Base-by-base conservation (phyloP, 805 yeast species). In the Wickerhamiella nectarea region DNA sequence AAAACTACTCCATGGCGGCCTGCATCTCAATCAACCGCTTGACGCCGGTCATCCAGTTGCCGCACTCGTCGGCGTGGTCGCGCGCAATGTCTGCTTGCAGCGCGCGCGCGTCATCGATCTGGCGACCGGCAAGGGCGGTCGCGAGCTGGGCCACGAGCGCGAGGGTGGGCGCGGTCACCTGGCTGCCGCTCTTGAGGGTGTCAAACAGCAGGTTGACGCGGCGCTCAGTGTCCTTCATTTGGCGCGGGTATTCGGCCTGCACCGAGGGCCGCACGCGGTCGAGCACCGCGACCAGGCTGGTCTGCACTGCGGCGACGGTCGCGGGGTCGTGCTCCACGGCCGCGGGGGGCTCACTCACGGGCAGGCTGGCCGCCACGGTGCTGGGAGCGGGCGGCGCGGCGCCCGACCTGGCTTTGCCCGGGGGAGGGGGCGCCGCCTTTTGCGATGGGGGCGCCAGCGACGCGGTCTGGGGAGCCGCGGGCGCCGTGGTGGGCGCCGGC, bases 21-120 rank as follows among this genome's bases (percentile, higher is more conserved):
- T 28, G 31, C 63, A 91, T 83, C 49, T 79, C 80, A 48, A 89
- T 76, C 49, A 91, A 70, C 53, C 96, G 76, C 62, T 80, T 85
- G 38, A 91, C 79, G 53, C 98, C 98, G 25, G 81, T 75, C 66
- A 81, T 74, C 98, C 98, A 91, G 55, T 80, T 76, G 11, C 94
- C 95, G 50, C 80, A 75, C 60, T 87, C 94, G 19, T 71, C 74
- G 19, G 78, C 71, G 49, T 74, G 70, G 29, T 73, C 70, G 6
- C 84, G 70, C 18, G 80, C 73, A 48, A 91, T 71, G 41, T 75
- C 74, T 26, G 74, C 52, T 17, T 57, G 63, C 21, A 54, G 49
- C 1, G 69, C 60, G 42, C 69, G 62, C 1, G 97, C 96, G 12
- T 65, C 65, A 3, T 62, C 59, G 57, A 65, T 82, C 47, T 84